Conservation (phyloP, 2,329 filamentous ascomycete genomes). For the Penicillium sp. region DNA sequence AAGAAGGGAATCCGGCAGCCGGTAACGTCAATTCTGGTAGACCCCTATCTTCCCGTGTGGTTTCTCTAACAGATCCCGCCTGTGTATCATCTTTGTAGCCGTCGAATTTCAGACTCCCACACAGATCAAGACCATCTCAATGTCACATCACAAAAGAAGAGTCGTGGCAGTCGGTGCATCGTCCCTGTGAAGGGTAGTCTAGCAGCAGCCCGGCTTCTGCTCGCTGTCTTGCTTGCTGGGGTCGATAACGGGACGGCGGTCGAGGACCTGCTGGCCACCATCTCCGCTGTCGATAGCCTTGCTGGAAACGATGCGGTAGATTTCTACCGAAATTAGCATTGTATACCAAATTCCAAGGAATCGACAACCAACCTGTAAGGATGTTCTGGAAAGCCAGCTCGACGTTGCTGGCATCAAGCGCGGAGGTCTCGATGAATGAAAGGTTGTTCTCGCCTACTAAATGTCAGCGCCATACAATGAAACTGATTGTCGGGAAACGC, state of each 20-base stretch:
- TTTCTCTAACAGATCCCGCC: constrained; percentile 33
- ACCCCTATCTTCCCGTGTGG: constrained; percentile 26
- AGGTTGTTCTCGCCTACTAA: constrained; percentile 87
- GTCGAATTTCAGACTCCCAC: constrained; percentile 37
- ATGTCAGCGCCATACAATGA: constrained; percentile 21
- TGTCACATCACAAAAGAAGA: constrained; percentile 41
- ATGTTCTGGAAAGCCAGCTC: constrained; percentile 99
- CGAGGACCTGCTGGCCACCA: constrained; percentile 71
- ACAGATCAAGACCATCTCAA: constrained; percentile 39
- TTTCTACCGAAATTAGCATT: constrained; percentile 61
- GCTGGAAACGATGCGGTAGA: constrained; percentile 98
- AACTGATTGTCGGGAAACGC: constrained; percentile 32
- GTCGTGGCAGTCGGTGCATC: constrained; percentile 35
- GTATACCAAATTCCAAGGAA: constrained; percentile 2
- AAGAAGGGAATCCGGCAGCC: constrained; percentile 24
- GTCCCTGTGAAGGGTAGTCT: constrained; percentile 25
- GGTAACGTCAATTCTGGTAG: constrained; percentile 20
- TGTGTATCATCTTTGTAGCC: constrained; percentile 35
- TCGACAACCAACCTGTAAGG: constrained; percentile 73
- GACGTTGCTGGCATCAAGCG: constrained; percentile 97
- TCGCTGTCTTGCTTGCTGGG: constrained; percentile 79
- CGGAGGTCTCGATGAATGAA: constrained; percentile 98
- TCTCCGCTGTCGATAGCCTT: constrained; percentile 94
- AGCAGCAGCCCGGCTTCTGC: constrained; percentile 59
- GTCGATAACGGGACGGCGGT: constrained; percentile 75